phyloP scores from a whole-genome alignment of 1,139 yeast species.

The Suhomyces ambrosiae region DNA sequence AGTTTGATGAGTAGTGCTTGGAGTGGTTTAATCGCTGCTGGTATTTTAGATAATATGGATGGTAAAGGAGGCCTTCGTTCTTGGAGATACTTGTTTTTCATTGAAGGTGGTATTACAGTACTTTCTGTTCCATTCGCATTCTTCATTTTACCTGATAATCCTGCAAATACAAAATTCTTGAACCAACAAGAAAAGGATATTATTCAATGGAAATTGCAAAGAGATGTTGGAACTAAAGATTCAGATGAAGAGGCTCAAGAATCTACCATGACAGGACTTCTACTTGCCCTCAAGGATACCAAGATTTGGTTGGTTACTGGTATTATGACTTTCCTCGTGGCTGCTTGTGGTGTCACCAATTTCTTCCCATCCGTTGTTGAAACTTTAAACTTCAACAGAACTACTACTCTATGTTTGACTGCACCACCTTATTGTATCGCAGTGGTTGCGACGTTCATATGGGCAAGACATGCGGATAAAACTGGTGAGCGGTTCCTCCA shows the following conservation, averaged over 20 bases:
- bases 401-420: constrained; percentile 55
- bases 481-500: constrained; percentile 61
- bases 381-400: constrained; percentile 52
- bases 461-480: constrained; percentile 61
- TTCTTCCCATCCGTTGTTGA: constrained; percentile 63
- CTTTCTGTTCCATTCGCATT: constrained; percentile 24
- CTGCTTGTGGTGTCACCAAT: constrained; percentile 61
- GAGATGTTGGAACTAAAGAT: constrained; percentile 45
- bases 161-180: constrained; percentile 24
- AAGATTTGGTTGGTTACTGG: constrained; percentile 52
- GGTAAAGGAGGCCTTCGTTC: constrained; percentile 45
- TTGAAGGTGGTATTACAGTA: constrained; percentile 26
- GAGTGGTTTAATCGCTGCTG: constrained; percentile 74
- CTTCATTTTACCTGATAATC: constrained; percentile 25
- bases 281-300: constrained; percentile 43
- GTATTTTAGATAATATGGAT: constrained; percentile 50
- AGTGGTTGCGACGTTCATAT: constrained; percentile 52
- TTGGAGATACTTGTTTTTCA: constrained; percentile 26
- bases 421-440: constrained; percentile 64
- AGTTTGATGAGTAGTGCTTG: constrained; percentile 80
- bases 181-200: constrained; percentile 22
- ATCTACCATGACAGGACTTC: constrained; percentile 24
- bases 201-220: constrained; percentile 38
- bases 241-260: constrained; percentile 31
- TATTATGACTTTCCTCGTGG: constrained; percentile 51